Base-by-base conservation (phyloP, 2,329 filamentous ascomycete genomes). In the Beauveria scarabaeidicola region DNA sequence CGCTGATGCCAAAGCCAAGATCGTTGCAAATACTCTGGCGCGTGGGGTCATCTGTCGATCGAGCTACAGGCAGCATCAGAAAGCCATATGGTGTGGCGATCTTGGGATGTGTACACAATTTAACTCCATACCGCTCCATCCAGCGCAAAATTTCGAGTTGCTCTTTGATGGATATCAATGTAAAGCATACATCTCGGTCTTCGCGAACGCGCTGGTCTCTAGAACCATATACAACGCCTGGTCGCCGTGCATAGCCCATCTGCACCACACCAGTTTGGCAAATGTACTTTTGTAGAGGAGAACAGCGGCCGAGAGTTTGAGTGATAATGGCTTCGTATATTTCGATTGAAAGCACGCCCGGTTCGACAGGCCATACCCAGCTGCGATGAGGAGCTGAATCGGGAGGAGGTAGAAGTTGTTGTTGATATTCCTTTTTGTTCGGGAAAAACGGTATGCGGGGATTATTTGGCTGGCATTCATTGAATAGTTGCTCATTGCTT, bases 361-460 rank as follows among this genome's bases (percentile, higher is more conserved):
- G 50, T 29, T 52, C 32, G 7, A 52, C 50, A 13, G 11, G 11
- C 15, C 13, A 40, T n/a, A 23, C 11, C 10, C 17, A 19, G 5
- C 10, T 3, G 29, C 21, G 50, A 13, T 32, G 29, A 32, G 29
- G 29, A 32, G 29, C 29, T 32, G 11, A 32, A 32, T 32, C 29
- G 11, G 29, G 29, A 32, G 29, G 29, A 32, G 29, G 29, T 32
- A 32, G 29, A 32, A 32, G 11, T 32, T 32, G 29, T 32, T 13
- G 29, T 32, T 11, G 5, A 32, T 32, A 32, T 32, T 32, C 29
- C 29, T 32, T 4, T 32, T 1, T 13, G 29, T 19, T 52, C 50
- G 50, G 9, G 19, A 52, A 52, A 52, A 52, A 52, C 2, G 50
- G 50, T 52, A 52, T 52, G 50, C 40, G 40, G 50, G 50, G 50